Percentiles rank a stretch among this genome's conserved stretches.
phyloP scores from a whole-genome alignment of 202 grass and related monocot genomes.

The Elaeis oleifera region DNA sequence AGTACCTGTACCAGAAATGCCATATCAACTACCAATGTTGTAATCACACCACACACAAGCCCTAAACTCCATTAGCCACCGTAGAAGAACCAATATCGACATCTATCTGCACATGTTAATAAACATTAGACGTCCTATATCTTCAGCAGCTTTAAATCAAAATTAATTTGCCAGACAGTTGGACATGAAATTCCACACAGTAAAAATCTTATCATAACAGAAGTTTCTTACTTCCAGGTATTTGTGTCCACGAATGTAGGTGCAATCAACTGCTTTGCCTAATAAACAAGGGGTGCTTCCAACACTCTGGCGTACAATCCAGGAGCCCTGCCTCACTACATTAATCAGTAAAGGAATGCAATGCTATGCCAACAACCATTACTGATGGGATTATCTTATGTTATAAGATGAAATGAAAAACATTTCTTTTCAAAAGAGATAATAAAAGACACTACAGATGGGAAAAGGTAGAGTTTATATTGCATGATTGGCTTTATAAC shows the following conservation, averaged over 20 bases:
- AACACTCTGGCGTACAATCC: constrained; percentile 97
- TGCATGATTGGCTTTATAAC: constrained; percentile 1
- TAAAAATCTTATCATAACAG: neutral
- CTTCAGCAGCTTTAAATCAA: neutral
- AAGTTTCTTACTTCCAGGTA: constrained; percentile 67
- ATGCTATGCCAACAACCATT: too few relatives aligned
- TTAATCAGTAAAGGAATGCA: neutral
- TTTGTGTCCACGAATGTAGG: constrained; percentile 74
- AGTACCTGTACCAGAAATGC: constrained; percentile 95
- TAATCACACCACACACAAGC: constrained; percentile 82
- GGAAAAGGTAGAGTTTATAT: neutral
- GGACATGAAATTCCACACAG: constrained; percentile 1
- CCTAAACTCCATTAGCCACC: constrained; percentile 95
- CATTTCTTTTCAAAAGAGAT: neutral
- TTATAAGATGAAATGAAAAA: neutral
- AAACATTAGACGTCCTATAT: constrained; percentile 17
- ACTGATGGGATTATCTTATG: neutral
- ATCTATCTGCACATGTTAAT: constrained; percentile 67
- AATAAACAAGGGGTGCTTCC: constrained; percentile 89
- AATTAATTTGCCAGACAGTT: constrained; percentile 2
- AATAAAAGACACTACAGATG: neutral
- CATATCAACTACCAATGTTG: constrained; percentile 92
- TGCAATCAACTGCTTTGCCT: constrained; percentile 93
- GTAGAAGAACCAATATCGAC: constrained; percentile 98
- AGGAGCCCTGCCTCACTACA: constrained; percentile 55